Conservation (phyloP, 2,329 filamentous ascomycete genomes). For the Diaporthe amygdali region DNA sequence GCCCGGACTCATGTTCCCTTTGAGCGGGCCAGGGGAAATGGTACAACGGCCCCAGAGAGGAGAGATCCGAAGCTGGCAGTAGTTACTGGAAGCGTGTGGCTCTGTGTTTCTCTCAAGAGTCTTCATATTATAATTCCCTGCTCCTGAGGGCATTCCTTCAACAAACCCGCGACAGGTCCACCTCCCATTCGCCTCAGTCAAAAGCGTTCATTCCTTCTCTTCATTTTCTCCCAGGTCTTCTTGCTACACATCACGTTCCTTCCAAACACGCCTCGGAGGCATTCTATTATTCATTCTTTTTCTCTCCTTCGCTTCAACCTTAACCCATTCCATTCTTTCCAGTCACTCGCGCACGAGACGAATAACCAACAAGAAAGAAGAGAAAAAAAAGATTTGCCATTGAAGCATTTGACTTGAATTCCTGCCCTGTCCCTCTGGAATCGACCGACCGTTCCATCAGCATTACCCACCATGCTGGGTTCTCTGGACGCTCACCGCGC, state of each 20-base stretch:
- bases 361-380: not conserved
- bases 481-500: conserved; percentile 49
- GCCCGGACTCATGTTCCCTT: conserved; percentile 11
- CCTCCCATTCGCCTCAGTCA: conserved; percentile 16
- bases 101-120: conserved; percentile 6
- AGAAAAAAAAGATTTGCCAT: not conserved
- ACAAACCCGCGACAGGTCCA: not conserved
- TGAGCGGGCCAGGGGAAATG: conserved; percentile 2
- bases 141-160: conserved; percentile 18
- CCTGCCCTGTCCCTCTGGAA: conserved; percentile 26
- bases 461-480: conserved; percentile 36
- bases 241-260: conserved; percentile 36
- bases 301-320: conserved; percentile 28
- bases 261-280: conserved; percentile 46
- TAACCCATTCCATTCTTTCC: conserved; percentile 18
- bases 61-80: not conserved
- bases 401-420: conserved; percentile 31
- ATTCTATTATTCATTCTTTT: conserved; percentile 44
- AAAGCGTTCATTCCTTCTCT: conserved; percentile 24
- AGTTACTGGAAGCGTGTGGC: not conserved
- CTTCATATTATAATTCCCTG: not conserved
- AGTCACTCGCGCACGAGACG: not conserved
- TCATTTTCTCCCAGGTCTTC: conserved; percentile 18
- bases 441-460: not conserved
- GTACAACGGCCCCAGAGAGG: not conserved